phyloP scores from a whole-genome alignment of 2,329 filamentous ascomycete species.

The Harringtonia lauricola region DNA sequence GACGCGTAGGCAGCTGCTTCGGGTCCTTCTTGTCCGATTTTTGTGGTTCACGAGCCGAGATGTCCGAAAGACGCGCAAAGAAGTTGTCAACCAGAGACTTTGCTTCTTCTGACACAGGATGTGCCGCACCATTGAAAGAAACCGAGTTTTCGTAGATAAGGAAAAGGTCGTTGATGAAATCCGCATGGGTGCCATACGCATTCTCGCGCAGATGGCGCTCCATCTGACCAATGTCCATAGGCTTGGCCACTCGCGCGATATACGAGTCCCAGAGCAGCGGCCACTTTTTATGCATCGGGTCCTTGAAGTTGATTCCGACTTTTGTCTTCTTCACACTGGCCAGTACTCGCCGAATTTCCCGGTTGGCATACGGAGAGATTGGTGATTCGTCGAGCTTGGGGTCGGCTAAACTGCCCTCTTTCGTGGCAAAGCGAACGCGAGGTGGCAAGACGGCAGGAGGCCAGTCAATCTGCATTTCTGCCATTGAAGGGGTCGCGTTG shows the following conservation, averaged over 20 bases:
- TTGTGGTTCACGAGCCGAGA: slow-evolving; percentile 40
- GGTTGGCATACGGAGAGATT: slow-evolving; percentile 48
- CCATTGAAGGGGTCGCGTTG: background rate
- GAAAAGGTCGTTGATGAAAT: slow-evolving; percentile 63
- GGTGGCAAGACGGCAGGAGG: slow-evolving; percentile 13
- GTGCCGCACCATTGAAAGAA: slow-evolving; percentile 70
- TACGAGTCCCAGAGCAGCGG: slow-evolving; percentile 68
- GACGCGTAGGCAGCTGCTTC: slow-evolving; percentile 33
- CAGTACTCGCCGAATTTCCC: slow-evolving; percentile 53
- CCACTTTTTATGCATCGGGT: slow-evolving; percentile 67
- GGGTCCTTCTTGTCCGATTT: slow-evolving; percentile 52
- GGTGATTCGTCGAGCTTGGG: slow-evolving; percentile 30
- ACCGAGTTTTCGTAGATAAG: slow-evolving; percentile 71
- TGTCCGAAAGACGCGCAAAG: slow-evolving; percentile 31
- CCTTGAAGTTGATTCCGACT: slow-evolving; percentile 62
- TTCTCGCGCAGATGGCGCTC: slow-evolving; percentile 67
- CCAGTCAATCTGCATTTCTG: slow-evolving; percentile 16
- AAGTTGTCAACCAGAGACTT: slow-evolving; percentile 44
- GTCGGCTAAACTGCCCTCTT: slow-evolving; percentile 29
- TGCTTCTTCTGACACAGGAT: slow-evolving; percentile 55
- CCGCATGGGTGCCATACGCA: slow-evolving; percentile 56
- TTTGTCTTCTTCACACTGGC: slow-evolving; percentile 80
- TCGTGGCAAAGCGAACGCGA: slow-evolving; percentile 18
- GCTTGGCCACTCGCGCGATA: slow-evolving; percentile 55
- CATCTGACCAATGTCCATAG: slow-evolving; percentile 77